A percentile compares a stretch with the other conserved stretches of the same genome.
Conservation (phyloP, 2,329 filamentous ascomycete species). For the Bipolaris zeicola region DNA sequence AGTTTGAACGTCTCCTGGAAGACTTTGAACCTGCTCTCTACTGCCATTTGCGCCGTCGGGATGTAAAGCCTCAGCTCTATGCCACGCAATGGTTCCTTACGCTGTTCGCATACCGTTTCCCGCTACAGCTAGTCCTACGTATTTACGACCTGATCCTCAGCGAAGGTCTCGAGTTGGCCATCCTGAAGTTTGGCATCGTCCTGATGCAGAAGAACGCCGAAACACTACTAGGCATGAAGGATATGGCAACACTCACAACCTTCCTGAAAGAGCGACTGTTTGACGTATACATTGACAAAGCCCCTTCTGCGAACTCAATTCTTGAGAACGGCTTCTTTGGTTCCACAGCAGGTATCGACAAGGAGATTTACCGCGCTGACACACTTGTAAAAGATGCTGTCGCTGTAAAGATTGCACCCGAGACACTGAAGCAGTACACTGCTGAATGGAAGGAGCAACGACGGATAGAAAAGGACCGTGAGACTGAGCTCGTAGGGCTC, state of each 20-base stretch:
- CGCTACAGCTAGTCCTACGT: constrained; percentile 90
- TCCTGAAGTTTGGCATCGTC: constrained; percentile 91
- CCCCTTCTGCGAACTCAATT: constrained; percentile 89
- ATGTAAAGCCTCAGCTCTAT: constrained; percentile 90
- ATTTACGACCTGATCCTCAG: constrained; percentile 96
- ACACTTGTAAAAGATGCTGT: constrained; percentile 92
- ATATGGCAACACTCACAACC: constrained; percentile 86
- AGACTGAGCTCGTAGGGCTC: constrained; percentile 78
- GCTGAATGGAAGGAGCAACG: constrained; percentile 92
- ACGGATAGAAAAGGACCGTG: constrained; percentile 78
- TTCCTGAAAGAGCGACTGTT: constrained; percentile 95
- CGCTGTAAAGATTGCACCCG: constrained; percentile 80
- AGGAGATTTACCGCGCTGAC: constrained; percentile 94
- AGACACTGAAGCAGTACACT: constrained; percentile 80
- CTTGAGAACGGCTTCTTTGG: constrained; percentile 98
- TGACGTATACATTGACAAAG: constrained; percentile 94
- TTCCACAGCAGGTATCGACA: constrained; percentile 85
- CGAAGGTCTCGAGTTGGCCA: constrained; percentile 84
- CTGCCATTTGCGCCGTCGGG: constrained; percentile 86
- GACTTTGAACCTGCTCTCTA: constrained; percentile 93
- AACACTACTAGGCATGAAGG: constrained; percentile 78
- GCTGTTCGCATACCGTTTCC: constrained; percentile 97
- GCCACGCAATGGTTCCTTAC: constrained; percentile 99
- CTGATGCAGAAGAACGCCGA: constrained; percentile 94
- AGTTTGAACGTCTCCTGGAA: constrained; percentile 92